phyloP scores from a whole-genome alignment of 2,329 filamentous ascomycete species.

The Chaetothyriales sp. region DNA sequence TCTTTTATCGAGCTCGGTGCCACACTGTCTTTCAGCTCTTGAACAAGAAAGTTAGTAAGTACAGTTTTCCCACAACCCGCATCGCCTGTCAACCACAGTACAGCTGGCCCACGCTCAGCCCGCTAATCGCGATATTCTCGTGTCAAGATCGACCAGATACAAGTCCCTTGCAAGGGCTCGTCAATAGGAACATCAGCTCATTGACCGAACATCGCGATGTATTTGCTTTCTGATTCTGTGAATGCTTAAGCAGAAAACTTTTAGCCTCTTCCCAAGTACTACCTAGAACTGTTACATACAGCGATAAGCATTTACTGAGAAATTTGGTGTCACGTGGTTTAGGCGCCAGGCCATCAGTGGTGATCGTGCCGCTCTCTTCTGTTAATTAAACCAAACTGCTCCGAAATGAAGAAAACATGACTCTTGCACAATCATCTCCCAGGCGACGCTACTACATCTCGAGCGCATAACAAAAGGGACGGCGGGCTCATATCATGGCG shows the following conservation, averaged over 20 bases:
- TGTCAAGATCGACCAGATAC: slow-evolving; percentile 3
- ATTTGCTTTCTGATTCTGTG: slow-evolving; percentile 6
- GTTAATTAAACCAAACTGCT: no score
- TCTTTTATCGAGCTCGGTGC: slow-evolving; percentile 2
- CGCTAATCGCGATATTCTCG: slow-evolving; percentile 3
- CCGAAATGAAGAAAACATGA: no score
- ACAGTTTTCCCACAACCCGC: slow-evolving; percentile 8
- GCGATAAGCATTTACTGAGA: no score
- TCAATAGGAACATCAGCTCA: slow-evolving; percentile 3
- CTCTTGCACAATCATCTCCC: no score
- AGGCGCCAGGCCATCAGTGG: no score
- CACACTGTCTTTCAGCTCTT: slow-evolving; percentile 2
- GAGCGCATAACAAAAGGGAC: no score
- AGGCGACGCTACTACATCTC: no score
- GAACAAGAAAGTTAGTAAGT: slow-evolving; percentile 7
- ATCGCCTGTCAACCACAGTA: slow-evolving; percentile 7
- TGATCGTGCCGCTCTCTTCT: no score
- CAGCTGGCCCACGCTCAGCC: neutral
- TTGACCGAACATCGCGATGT: slow-evolving; percentile 1
- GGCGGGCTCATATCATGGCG: no score
- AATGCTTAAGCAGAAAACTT: slow-evolving; percentile 2
- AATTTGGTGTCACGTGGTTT: no score
- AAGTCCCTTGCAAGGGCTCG: slow-evolving; percentile 6
- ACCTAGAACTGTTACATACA: slow-evolving; percentile 4
- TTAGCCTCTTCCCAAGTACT: slow-evolving; percentile 5